Conservation (phyloP, 495 filamentous ascomycete genomes). For the Penicillium herquei region DNA sequence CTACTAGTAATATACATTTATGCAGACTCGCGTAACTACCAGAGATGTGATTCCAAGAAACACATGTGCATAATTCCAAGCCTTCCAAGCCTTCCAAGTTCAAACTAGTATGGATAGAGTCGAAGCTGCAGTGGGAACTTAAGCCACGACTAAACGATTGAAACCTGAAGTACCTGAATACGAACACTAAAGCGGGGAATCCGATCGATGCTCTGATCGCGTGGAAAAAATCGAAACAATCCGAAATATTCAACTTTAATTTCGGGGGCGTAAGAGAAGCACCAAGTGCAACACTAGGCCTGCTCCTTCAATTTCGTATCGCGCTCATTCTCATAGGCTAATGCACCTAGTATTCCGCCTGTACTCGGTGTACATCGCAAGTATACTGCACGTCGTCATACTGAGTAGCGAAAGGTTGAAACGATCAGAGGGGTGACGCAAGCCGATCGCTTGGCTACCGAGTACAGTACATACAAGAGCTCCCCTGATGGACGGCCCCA, state of each 20-base stretch:
- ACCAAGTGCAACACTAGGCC: not conserved
- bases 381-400: slow-evolving; percentile 19
- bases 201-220: slow-evolving; percentile 9
- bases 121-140: too few species aligned
- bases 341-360: not conserved
- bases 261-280: not conserved
- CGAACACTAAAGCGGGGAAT: slow-evolving; percentile 19
- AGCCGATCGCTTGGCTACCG: slow-evolving; percentile 23
- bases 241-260: slow-evolving; percentile 21
- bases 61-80: too few species aligned
- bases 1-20: too few species aligned
- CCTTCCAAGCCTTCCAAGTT: too few species aligned
- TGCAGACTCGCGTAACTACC: too few species aligned
- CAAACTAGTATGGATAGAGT: too few species aligned
- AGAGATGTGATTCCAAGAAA: too few species aligned
- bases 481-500: not conserved
- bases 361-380: not conserved
- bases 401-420: not conserved
- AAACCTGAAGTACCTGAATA: not conserved
- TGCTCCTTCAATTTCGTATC: slow-evolving; percentile 8
- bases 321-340: not conserved
- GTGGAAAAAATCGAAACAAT: slow-evolving; percentile 1
- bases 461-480: not conserved
- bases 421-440: slow-evolving; percentile 21
- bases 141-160: too few species aligned